A percentile compares a stretch with the other conserved stretches of the same genome.
Evolutionary conservation across 2,329 filamentous ascomycete genomes (phyloP).

Genomic region (Penicillium aurantiogriseum): DNA sequence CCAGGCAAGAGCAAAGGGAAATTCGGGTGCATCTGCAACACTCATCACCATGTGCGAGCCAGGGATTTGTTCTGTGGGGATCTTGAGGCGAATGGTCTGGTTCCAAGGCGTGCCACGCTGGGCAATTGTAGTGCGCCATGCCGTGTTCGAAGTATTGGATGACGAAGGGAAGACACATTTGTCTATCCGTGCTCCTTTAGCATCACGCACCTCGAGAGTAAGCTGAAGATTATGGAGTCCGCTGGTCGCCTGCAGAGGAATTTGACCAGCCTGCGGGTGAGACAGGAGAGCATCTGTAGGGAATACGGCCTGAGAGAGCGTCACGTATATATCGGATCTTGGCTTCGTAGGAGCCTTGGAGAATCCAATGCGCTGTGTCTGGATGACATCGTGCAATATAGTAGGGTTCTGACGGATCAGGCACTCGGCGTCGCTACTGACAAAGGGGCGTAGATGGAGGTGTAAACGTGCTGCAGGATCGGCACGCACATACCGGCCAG

Average conservation of each 20-base stretch:
- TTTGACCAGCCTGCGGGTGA: conserved; percentile 75
- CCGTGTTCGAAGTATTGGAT: conserved; percentile 73
- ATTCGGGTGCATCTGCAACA: conserved; percentile 78
- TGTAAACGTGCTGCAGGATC: conserved; percentile 72
- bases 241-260: conserved; percentile 65
- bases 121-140: conserved; percentile 81
- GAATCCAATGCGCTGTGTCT: conserved; percentile 88
- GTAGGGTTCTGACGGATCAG: conserved; percentile 87
- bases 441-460: conserved; percentile 75
- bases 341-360: conserved; percentile 84
- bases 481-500: conserved; percentile 72
- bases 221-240: conserved; percentile 77
- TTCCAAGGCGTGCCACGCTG: conserved; percentile 82
- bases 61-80: conserved; percentile 76
- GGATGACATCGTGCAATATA: conserved; percentile 73
- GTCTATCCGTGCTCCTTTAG: conserved; percentile 77
- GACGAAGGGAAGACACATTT: conserved; percentile 84
- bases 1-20: conserved; percentile 87
- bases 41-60: conserved; percentile 86
- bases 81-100: conserved; percentile 77
- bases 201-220: conserved; percentile 80
- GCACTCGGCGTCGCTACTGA: conserved; percentile 70
- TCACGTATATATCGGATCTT: conserved; percentile 93
- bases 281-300: conserved; percentile 64
- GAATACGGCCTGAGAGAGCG: conserved; percentile 74